Conservation (phyloP, 306 rosid genomes). For the Castanea crenata region DNA sequence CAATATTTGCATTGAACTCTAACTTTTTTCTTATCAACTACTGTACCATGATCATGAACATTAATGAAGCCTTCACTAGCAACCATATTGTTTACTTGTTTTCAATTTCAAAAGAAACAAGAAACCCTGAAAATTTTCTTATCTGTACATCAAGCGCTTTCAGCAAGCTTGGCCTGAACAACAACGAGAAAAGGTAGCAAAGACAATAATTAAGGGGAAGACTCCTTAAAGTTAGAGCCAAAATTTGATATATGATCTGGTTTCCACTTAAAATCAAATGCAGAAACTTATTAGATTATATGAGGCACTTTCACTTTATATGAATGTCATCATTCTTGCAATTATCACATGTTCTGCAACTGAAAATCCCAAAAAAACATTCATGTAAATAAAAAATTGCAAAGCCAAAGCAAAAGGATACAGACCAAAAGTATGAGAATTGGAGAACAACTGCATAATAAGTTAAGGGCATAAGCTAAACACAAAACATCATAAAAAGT, state of each 20-base stretch:
- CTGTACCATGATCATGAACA: conserved; percentile 9
- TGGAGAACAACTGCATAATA: neutral
- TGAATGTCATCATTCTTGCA: neutral
- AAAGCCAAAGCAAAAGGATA: neutral
- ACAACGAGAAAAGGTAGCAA: neutral
- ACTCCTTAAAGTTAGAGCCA: neutral
- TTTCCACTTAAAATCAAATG: neutral
- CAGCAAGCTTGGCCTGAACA: neutral
- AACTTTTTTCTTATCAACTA: neutral
- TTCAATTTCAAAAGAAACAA: neutral
- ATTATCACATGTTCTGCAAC: neutral
- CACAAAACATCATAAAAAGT: neutral
- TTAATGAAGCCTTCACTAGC: neutral
- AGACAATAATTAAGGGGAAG: neutral
- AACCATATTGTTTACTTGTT: neutral
- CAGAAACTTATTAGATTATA: neutral
- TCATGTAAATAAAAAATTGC: neutral
- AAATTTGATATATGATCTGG: neutral
- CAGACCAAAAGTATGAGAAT: neutral
- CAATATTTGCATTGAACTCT: conserved; percentile 21
- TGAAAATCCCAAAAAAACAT: neutral
- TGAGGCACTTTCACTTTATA: neutral
- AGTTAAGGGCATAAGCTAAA: neutral
- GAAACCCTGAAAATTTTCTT: neutral
- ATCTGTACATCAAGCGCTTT: neutral